These are phyloP conservation scores for Curvularia sp. DNA, from an alignment of 2,329 filamentous ascomycete genomes.

Conservation along the genomic window DNA sequence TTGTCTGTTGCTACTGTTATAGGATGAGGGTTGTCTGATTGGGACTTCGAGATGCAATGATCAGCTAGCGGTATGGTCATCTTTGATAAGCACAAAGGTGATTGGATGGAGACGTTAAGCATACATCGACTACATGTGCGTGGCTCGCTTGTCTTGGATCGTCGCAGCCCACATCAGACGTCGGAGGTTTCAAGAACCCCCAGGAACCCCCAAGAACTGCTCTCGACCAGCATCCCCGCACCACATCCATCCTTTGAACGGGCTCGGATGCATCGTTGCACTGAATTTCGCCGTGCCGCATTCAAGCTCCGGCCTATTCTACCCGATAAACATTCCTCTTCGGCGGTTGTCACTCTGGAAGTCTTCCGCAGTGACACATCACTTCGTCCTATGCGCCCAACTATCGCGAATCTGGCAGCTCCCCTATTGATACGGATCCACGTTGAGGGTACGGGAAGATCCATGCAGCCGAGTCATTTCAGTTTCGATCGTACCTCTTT, in stretches of 20 bases:
- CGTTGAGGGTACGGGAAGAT: slow-evolving; percentile 17
- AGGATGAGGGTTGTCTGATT: background rate
- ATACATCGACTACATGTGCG: slow-evolving; percentile 16
- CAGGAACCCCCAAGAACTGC: slow-evolving; percentile 12
- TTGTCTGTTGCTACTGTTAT: slow-evolving; percentile 30
- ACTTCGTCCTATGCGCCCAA: slow-evolving; percentile 6
- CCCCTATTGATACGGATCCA: slow-evolving; percentile 20
- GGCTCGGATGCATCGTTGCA: slow-evolving; percentile 4
- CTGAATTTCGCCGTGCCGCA: background rate
- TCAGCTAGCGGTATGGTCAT: slow-evolving; percentile 16
- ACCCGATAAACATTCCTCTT: background rate
- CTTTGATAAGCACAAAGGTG: slow-evolving; percentile 13
- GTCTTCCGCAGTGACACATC: background rate
- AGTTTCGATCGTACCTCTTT: slow-evolving; percentile 25
- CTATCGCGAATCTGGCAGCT: slow-evolving; percentile 13
- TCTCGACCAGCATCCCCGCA: slow-evolving; percentile 9
- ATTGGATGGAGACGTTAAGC: slow-evolving; percentile 8
- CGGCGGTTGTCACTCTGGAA: background rate
- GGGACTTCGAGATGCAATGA: slow-evolving; percentile 1
- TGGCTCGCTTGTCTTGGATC: slow-evolving; percentile 24
- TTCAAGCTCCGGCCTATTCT: background rate
- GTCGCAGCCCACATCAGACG: slow-evolving; percentile 30
- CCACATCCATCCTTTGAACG: background rate
- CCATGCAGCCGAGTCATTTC: slow-evolving; percentile 33
- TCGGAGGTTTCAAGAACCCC: slow-evolving; percentile 22